phyloP scores from a whole-genome alignment of 768 basidiomycete genomes.

The Rhodotorula diobovata region DNA sequence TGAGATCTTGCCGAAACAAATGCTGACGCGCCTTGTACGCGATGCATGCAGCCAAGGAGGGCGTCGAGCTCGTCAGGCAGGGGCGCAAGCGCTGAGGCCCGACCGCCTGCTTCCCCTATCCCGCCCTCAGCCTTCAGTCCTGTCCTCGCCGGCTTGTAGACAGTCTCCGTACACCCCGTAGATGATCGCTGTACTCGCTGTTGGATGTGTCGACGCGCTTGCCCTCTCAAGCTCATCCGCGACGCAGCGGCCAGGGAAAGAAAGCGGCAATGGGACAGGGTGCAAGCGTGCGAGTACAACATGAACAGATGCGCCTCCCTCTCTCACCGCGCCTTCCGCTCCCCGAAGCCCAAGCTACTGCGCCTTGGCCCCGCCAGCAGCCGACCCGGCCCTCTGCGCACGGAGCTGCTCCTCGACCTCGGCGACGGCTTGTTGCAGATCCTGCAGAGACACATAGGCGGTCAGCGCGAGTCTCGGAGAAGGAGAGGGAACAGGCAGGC shows the following conservation, averaged over 20 bases:
- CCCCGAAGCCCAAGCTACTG: background rate
- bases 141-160: background rate
- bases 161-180: background rate
- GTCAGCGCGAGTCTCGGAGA: background rate
- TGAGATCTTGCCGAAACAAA: no score
- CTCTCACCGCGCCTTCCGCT: background rate
- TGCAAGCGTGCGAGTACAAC: background rate
- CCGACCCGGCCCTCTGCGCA: no score
- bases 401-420: constrained; percentile 30
- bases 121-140: background rate
- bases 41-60: constrained; percentile 6
- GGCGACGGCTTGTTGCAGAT: constrained; percentile 16
- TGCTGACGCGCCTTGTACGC: no score
- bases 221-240: no score
- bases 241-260: no score
- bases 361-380: background rate
- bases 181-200: no score
- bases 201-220: no score
- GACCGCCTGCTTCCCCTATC: no score
- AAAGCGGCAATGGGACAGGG: no score
- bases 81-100: background rate
- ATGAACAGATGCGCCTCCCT: background rate
- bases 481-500: background rate
- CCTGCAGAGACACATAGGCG: constrained; percentile 1
- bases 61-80: constrained; percentile 8